Evolutionary conservation across 2,329 filamentous ascomycete species (phyloP).

Genomic region (Daldinia eschscholtzii): DNA sequence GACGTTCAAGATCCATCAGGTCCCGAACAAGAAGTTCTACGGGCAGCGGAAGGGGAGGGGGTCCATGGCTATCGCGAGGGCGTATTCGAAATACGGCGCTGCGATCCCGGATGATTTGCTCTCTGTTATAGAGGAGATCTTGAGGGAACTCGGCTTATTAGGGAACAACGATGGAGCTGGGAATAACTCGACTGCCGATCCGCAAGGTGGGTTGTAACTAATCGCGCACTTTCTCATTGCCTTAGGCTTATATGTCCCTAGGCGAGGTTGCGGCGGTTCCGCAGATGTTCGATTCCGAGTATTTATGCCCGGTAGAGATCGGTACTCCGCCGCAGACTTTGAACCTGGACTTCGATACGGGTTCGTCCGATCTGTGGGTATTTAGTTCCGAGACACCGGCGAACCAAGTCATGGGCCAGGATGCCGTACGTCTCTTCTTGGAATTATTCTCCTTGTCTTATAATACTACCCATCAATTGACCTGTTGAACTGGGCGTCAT

Average conservation of each 20-base stretch:
- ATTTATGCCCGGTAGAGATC: slow-evolving; percentile 53
- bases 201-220: slow-evolving; percentile 25
- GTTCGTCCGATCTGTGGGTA: slow-evolving; percentile 63
- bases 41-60: slow-evolving; percentile 51
- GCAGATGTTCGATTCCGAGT: slow-evolving; percentile 52
- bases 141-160: slow-evolving; percentile 53
- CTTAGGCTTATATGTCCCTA: slow-evolving; percentile 31
- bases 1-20: slow-evolving; percentile 57
- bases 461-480: neutral
- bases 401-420: slow-evolving; percentile 55
- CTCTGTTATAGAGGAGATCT: slow-evolving; percentile 51
- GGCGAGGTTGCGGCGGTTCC: slow-evolving; percentile 51
- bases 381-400: slow-evolving; percentile 56
- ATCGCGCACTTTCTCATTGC: neutral
- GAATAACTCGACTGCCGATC: slow-evolving; percentile 31
- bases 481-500: neutral
- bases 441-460: neutral
- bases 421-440: slow-evolving; percentile 40
- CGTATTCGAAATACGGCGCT: slow-evolving; percentile 57
- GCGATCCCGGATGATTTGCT: slow-evolving; percentile 54
- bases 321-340: slow-evolving; percentile 59
- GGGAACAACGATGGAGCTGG: slow-evolving; percentile 34
- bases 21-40: slow-evolving; percentile 55
- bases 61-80: slow-evolving; percentile 56
- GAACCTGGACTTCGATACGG: slow-evolving; percentile 61